These are phyloP conservation scores for Cerrena zonata DNA, from an alignment of 1,284 basidiomycete species.

Conservation along the genomic window DNA sequence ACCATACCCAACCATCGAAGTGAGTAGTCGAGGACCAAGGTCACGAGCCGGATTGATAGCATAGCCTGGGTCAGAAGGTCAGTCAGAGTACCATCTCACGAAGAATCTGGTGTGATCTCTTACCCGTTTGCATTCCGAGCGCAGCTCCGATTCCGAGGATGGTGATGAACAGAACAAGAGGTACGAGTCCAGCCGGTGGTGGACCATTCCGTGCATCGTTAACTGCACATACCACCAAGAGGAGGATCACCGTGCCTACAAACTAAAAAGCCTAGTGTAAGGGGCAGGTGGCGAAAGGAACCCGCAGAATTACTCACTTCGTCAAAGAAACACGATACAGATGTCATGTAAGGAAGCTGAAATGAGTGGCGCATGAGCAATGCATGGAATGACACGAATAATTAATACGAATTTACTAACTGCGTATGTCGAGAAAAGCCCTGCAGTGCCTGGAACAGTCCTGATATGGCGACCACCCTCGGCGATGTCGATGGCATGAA, in stretches of 20 bases:
- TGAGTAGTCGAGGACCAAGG: constrained; percentile 15
- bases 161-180: constrained; percentile 49
- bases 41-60: constrained; percentile 19
- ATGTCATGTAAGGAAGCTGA: constrained; percentile 54
- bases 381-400: background rate
- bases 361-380: background rate
- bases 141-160: constrained; percentile 49
- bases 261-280: constrained; percentile 32
- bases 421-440: constrained; percentile 67
- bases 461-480: constrained; percentile 60
- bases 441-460: constrained; percentile 58
- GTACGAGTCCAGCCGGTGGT: constrained; percentile 41
- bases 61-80: constrained; percentile 7
- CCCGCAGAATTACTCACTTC: constrained; percentile 32
- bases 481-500: constrained; percentile 65
- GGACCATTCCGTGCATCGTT: constrained; percentile 44
- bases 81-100: background rate
- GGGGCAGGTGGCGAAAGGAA: background rate
- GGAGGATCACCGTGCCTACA: constrained; percentile 51
- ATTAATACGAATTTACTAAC: constrained; percentile 34
- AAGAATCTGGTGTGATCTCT: too few species aligned
- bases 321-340: constrained; percentile 55
- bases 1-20: constrained; percentile 15
- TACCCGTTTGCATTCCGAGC: constrained; percentile 54
- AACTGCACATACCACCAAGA: constrained; percentile 40